These are phyloP conservation scores for Herpetomonas tarakana DNA, from an alignment of 208 protist species.

Conservation along the genomic window DNA sequence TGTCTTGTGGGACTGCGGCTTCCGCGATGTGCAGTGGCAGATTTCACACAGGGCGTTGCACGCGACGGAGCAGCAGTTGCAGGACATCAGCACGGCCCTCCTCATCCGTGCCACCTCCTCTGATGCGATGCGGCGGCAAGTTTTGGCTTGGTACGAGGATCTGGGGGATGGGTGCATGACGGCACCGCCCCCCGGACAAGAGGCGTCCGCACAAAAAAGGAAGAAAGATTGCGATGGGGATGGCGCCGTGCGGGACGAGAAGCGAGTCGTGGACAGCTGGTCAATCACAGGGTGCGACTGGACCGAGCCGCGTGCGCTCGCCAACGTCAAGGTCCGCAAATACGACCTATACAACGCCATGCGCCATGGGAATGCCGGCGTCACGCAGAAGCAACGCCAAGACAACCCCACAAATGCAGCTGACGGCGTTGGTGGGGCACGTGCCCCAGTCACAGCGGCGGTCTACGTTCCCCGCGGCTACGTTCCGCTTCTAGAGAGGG, in stretches of 20 bases:
- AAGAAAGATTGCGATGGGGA: background rate
- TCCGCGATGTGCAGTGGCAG: constrained; percentile 54
- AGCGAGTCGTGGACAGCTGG: constrained; percentile 37
- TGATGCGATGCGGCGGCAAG: constrained; percentile 57
- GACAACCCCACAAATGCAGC: background rate
- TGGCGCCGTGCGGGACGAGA: constrained; percentile 5
- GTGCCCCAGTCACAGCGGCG: background rate
- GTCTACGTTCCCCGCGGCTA: constrained; percentile 27
- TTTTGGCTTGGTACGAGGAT: constrained; percentile 64
- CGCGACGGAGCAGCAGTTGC: constrained; percentile 52
- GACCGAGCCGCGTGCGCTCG: constrained; percentile 52
- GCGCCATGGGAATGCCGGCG: constrained; percentile 8
- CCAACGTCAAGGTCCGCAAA: constrained; percentile 39
- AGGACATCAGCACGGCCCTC: constrained; percentile 73
- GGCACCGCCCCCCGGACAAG: too few relatives aligned
- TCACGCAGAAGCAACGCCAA: background rate
- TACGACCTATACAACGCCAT: constrained; percentile 36
- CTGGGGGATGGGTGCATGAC: constrained; percentile 12
- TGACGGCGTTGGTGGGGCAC: background rate
- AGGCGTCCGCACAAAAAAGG: too few relatives aligned
- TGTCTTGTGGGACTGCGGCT: constrained; percentile 82
- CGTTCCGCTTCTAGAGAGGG: constrained; percentile 64
- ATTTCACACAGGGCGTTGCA: constrained; percentile 53
- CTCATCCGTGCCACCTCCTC: constrained; percentile 50
- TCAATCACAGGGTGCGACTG: constrained; percentile 77